Conservation (phyloP, 2,329 filamentous ascomycete species). For the Xylaria sp. region DNA sequence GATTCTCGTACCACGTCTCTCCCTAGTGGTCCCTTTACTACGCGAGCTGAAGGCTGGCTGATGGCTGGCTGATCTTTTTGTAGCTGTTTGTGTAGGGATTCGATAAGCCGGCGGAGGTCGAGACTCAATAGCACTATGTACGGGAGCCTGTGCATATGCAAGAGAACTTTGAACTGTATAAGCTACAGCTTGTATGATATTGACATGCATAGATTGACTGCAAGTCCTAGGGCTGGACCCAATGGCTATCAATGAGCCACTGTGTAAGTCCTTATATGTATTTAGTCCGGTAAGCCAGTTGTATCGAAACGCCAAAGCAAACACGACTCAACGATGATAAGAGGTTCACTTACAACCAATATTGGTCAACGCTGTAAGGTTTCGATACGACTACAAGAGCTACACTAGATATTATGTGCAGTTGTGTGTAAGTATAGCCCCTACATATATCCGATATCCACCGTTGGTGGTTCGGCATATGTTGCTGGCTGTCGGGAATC, state of each 20-base stretch:
- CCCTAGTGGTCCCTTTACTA: not conserved
- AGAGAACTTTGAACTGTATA: not conserved
- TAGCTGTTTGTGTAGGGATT: not conserved
- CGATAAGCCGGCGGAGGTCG: constrained; percentile 9
- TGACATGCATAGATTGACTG: constrained; percentile 9
- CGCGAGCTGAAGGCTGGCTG: constrained; percentile 18
- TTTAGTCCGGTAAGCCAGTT: constrained; percentile 5
- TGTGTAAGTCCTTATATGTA: not conserved
- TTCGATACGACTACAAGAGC: not conserved
- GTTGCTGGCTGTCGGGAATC: not conserved
- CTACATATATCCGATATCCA: not conserved
- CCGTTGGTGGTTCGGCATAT: no score
- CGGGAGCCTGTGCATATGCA: constrained; percentile 22
- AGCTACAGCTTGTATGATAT: not conserved
- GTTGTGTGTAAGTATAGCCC: not conserved
- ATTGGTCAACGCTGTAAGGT: not conserved
- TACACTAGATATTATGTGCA: not conserved
- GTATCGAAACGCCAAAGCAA: not conserved
- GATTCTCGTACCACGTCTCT: constrained; percentile 14
- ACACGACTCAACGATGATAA: not conserved
- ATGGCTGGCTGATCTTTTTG: not conserved
- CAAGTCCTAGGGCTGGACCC: not conserved
- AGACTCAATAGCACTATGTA: constrained; percentile 25
- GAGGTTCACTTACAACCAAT: not conserved
- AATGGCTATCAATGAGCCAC: not conserved